Evolutionary conservation across 2,329 filamentous ascomycete species (phyloP).

Genomic region (Colletotrichum navitas): DNA sequence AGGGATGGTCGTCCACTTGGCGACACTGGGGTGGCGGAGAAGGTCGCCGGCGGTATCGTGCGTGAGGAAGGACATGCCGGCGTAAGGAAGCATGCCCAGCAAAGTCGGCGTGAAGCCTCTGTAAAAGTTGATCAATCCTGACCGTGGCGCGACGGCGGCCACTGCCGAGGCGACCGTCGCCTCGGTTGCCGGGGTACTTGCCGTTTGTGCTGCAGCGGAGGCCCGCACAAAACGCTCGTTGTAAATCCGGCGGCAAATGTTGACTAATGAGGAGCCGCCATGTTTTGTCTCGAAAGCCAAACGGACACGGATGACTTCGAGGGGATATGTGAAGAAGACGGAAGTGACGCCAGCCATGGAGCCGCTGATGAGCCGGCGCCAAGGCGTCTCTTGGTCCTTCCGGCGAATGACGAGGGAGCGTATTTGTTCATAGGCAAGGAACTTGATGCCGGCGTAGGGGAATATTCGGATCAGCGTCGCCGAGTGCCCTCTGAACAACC

Average conservation of each 20-base stretch:
- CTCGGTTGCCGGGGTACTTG: conserved; percentile 57
- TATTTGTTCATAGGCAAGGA: conserved; percentile 97
- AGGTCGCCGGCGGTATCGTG: conserved; percentile 92
- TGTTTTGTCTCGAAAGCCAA: conserved; percentile 94
- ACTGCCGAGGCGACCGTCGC: conserved; percentile 58
- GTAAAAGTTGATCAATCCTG: conserved; percentile 91
- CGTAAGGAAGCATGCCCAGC: conserved; percentile 96
- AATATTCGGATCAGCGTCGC: conserved; percentile 95
- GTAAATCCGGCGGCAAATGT: conserved; percentile 90
- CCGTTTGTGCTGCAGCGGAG: conserved; percentile 47
- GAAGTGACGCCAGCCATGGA: conserved; percentile 86
- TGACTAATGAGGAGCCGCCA: conserved; percentile 75
- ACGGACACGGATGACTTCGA: conserved; percentile 93
- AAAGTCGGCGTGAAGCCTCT: conserved; percentile 92
- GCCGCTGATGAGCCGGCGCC: conserved; percentile 80
- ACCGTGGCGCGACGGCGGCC: conserved; percentile 65
- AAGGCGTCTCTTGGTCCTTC: conserved; percentile 81
- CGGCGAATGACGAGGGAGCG: conserved; percentile 80
- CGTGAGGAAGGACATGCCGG: conserved; percentile 93
- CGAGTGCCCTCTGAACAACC: conserved; percentile 93
- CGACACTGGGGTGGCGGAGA: conserved; percentile 76
- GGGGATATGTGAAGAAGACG: conserved; percentile 95
- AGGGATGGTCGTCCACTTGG: conserved; percentile 81
- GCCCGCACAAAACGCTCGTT: conserved; percentile 71
- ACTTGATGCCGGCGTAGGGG: conserved; percentile 97